These are phyloP conservation scores for Kitagawia praeruptora DNA, from an alignment of 129 eudicot genomes.

Conservation along the genomic window DNA sequence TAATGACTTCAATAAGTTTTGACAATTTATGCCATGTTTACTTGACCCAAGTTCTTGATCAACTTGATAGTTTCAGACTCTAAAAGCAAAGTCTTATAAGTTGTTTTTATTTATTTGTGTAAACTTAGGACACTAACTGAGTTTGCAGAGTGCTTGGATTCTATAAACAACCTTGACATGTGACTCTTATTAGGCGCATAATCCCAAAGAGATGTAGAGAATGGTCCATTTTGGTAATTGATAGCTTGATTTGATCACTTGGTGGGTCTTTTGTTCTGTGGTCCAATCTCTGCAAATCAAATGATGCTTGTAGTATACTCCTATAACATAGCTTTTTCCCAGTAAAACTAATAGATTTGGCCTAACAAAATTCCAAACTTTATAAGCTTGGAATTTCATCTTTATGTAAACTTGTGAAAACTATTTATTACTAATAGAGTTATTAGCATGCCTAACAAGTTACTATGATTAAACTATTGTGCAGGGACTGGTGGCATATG, in stretches of 20 bases:
- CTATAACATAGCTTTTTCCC: not conserved
- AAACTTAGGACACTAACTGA: not conserved
- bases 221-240: not conserved
- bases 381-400: not conserved
- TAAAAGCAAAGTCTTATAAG: not conserved
- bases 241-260: not conserved
- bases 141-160: not conserved
- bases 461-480: not conserved
- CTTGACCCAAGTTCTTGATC: not conserved
- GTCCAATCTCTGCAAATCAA: slow-evolving; percentile 2
- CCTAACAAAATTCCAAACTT: not conserved
- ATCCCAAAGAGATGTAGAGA: not conserved
- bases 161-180: not conserved
- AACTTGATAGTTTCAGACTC: not conserved
- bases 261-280: not conserved
- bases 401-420: not conserved
- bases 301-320: not conserved
- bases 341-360: not conserved
- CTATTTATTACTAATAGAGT: not conserved
- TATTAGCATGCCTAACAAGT: not conserved
- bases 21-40: not conserved
- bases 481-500: slow-evolving; percentile 92
- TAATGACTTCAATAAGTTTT: not conserved
- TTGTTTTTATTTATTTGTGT: not conserved
- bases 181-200: not conserved